Base-by-base conservation (phyloP, 1,139 yeast genomes). In the Candida dubliniensis region DNA sequence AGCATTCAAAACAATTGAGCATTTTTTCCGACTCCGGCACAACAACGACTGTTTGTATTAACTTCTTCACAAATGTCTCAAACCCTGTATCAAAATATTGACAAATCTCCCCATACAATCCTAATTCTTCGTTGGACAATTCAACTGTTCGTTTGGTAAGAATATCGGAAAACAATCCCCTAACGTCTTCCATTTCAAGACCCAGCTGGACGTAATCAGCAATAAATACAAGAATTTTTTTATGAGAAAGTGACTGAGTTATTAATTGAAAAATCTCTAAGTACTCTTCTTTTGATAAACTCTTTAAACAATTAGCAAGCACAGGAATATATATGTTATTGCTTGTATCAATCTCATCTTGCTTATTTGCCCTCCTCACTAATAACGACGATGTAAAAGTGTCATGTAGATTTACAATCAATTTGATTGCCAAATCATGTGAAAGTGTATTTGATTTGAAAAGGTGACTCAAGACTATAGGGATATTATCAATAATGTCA, bases 1-100 rank as follows among this genome's bases (percentile, higher is more conserved):
- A 49, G 18, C 46, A 29, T 1, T 47, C 47, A 15, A 67, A 51
- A 10, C 59, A 45, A 7, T 46, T 47, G 11, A 56, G 60, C 41
- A 68, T 61, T n/a, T 62, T 68, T 2, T 59, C 65, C 3, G 59
- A 51, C 31, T 63, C 61, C 15, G 55, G 31, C 37, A 60, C 44
- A 34, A 63, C 45, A 9, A 71, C 74, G 15, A 71, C 54, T 13
- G 64, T 57, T 49, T 71, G 76, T 12, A 72, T 58, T 2, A 71
- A 50, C 34, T 52, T 58, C 44, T 71, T 72, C 8, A 66, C 68
- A 41, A 69, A 59, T 0, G 50, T 40, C 31, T 59, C 65, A 45
- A 56, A 70, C 25, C 60, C 62, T 3, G 41, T 41, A 4, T 54
- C 47, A 6, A 63, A 44, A 5, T 46, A 36, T 34, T 53, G 57